Evolutionary conservation across 345 rosid genomes (phyloP).

Genomic region (Syzygium aromaticum): DNA sequence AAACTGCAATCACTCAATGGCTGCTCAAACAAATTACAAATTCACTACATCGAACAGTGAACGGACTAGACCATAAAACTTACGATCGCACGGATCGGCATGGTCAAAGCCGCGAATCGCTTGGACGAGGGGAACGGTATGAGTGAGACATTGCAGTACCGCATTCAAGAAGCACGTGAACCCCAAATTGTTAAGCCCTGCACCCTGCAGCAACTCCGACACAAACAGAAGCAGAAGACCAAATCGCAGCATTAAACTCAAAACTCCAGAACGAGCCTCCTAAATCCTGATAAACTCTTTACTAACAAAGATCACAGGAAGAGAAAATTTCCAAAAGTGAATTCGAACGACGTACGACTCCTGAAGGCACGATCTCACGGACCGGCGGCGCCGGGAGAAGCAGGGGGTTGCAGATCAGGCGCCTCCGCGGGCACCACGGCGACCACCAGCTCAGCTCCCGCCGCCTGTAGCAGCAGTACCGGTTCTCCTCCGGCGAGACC

Average conservation of each 20-base stretch:
- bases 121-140: conserved; percentile 62
- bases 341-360: background rate
- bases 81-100: conserved; percentile 37
- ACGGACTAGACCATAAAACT: background rate
- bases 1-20: background rate
- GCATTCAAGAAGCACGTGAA: conserved; percentile 84
- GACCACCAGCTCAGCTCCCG: background rate
- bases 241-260: background rate
- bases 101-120: conserved; percentile 37
- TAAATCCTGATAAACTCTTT: background rate
- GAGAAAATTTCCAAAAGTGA: background rate
- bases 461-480: background rate
- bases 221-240: background rate
- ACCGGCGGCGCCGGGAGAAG: background rate
- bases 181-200: conserved; percentile 72
- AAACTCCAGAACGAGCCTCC: background rate
- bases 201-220: conserved; percentile 44
- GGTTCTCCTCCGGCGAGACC: background rate
- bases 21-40: background rate
- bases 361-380: background rate
- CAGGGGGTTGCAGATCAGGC: background rate
- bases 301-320: background rate
- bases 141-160: conserved; percentile 83
- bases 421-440: background rate
- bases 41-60: background rate